A percentile compares a stretch with the other conserved stretches of the same genome.
Evolutionary conservation across 176 grass and related monocot genomes (phyloP).

Genomic region (Musa troglodytarum): DNA sequence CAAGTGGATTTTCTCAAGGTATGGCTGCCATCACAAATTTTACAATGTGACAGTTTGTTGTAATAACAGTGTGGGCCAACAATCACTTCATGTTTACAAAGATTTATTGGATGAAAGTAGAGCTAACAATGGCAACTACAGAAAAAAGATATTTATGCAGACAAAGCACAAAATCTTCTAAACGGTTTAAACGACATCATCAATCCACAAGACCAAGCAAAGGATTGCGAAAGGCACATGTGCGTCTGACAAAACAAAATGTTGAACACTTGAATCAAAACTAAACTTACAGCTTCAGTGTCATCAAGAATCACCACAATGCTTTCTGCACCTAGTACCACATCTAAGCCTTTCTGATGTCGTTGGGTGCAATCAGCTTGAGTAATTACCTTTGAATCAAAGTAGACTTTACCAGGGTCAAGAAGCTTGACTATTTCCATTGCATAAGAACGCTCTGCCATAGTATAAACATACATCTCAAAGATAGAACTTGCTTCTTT

Average conservation of each 20-base stretch:
- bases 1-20: too few species aligned
- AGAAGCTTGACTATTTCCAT: conserved; percentile 86
- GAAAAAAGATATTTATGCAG: too few species aligned
- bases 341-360: conserved; percentile 94
- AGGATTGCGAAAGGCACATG: too few species aligned
- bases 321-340: conserved; percentile 75
- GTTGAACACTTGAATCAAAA: background rate
- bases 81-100: too few species aligned
- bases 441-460: conserved; percentile 84
- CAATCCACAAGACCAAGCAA: too few species aligned
- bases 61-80: too few species aligned
- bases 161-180: too few species aligned
- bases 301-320: conserved; percentile 89
- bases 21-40: too few species aligned
- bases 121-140: too few species aligned
- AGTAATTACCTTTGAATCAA: conserved; percentile 73
- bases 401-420: conserved; percentile 75
- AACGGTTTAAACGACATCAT: too few species aligned
- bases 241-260: background rate
- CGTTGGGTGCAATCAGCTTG: conserved; percentile 74
- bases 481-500: conserved; percentile 83
- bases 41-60: too few species aligned
- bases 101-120: too few species aligned
- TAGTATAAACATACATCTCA: conserved; percentile 94
- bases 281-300: conserved; percentile 57